Conservation (phyloP, 169 alveolate species). For the Haemoproteus tartakovskyi region DNA sequence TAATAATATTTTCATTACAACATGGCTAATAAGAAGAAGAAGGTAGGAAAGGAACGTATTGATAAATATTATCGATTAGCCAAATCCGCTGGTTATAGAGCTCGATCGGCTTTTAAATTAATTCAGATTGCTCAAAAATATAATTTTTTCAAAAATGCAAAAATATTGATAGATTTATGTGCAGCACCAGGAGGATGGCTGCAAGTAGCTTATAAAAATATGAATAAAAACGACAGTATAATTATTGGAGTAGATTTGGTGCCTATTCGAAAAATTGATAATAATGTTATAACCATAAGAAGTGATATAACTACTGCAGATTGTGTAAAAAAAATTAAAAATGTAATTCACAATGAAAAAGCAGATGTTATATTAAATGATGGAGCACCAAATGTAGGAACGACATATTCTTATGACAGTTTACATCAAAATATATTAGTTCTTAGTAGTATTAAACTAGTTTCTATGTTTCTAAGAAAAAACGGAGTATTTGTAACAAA, state of each 20-base stretch:
- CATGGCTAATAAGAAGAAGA: too few species aligned
- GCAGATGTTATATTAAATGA: constrained; percentile 98
- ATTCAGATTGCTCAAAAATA: constrained; percentile 95
- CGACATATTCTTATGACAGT: constrained; percentile 97
- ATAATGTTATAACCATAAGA: constrained; percentile 92
- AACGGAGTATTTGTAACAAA: constrained; percentile 76
- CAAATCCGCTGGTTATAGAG: constrained; percentile 97
- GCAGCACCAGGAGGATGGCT: constrained; percentile 99
- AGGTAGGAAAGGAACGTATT: constrained; percentile 89
- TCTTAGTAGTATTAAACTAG: constrained; percentile 90
- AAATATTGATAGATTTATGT: constrained; percentile 95
- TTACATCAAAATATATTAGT: constrained; percentile 95
- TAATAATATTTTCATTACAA: too few species aligned
- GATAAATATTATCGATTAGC: constrained; percentile 96
- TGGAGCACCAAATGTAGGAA: constrained; percentile 99
- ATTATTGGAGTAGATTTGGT: constrained; percentile 97
- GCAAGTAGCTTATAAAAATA: constrained; percentile 90
- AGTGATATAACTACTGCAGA: constrained; percentile 88
- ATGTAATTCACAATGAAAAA: constrained; percentile 81
- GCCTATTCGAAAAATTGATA: constrained; percentile 93
- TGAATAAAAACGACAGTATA: constrained; percentile 92
- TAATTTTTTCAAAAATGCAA: constrained; percentile 83
- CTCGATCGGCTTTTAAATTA: constrained; percentile 98
- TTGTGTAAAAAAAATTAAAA: constrained; percentile 66
- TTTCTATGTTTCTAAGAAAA: constrained; percentile 80